These are phyloP conservation scores for Phytophthora ramorum DNA, from an alignment of 352 stramenopile genomes.

Conservation along the genomic window DNA sequence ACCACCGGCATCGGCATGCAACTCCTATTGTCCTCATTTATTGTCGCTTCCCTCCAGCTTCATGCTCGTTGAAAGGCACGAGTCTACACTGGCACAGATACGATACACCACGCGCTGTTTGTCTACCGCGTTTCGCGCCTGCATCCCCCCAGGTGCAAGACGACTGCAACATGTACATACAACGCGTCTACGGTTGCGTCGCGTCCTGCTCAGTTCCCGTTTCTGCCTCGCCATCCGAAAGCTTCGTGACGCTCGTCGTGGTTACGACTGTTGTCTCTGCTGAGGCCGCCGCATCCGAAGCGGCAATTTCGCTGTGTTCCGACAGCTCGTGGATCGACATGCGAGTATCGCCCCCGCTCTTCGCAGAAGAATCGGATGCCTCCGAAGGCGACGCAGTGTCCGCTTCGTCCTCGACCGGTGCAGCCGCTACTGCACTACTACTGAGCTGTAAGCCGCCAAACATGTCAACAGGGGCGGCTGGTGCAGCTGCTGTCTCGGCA, in stretches of 20 bases:
- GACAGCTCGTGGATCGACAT: constrained; percentile 68
- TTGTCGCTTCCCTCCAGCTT: constrained; percentile 11
- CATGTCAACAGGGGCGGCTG: constrained; percentile 1
- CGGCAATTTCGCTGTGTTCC: neutral
- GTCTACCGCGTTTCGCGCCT: constrained; percentile 1
- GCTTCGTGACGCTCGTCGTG: constrained; percentile 20
- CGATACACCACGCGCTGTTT: constrained; percentile 26
- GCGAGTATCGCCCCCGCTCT: constrained; percentile 34
- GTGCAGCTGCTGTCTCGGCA: neutral
- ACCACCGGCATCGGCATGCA: constrained; percentile 2
- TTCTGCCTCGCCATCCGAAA: constrained; percentile 22
- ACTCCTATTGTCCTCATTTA: constrained; percentile 31
- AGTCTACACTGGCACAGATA: constrained; percentile 14
- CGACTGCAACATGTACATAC: constrained; percentile 25
- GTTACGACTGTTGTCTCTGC: constrained; percentile 24
- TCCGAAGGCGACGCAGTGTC: constrained; percentile 1
- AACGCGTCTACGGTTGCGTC: constrained; percentile 29
- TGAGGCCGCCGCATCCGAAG: too few relatives aligned
- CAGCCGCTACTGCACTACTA: constrained; percentile 2
- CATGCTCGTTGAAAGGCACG: constrained; percentile 6
- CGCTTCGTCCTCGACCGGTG: constrained; percentile 13
- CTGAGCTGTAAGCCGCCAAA: constrained; percentile 21
- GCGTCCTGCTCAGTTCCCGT: constrained; percentile 16
- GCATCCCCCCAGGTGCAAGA: constrained; percentile 6
- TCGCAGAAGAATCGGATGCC: constrained; percentile 11